Conservation (phyloP, 2,329 filamentous ascomycete species). For the Cadophora gregata region DNA sequence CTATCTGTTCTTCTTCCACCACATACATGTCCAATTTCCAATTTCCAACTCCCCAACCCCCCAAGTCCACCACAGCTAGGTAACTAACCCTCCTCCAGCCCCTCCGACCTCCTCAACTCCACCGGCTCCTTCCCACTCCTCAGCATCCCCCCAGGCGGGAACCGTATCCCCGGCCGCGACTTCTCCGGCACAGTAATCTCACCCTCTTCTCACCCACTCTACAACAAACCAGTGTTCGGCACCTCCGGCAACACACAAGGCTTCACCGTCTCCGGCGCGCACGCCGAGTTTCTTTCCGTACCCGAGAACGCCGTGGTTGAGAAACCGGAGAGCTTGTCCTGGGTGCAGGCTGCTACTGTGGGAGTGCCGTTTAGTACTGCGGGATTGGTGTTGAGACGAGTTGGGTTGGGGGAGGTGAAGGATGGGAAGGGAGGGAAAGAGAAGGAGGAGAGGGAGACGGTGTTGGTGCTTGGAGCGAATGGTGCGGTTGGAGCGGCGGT, state of each 20-base stretch:
- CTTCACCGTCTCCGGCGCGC: slow-evolving; percentile 37
- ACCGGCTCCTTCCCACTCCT: slow-evolving; percentile 35
- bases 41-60: too few species aligned
- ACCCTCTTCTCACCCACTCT: slow-evolving; percentile 24
- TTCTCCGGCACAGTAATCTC: slow-evolving; percentile 35
- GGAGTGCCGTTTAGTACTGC: slow-evolving; percentile 41
- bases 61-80: too few species aligned
- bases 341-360: slow-evolving; percentile 35
- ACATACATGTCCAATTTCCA: too few species aligned
- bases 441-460: slow-evolving; percentile 29
- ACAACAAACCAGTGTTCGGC: slow-evolving; percentile 36
- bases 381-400: slow-evolving; percentile 25
- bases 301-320: slow-evolving; percentile 31
- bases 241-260: slow-evolving; percentile 36
- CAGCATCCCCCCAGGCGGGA: slow-evolving; percentile 27
- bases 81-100: slow-evolving; percentile 7
- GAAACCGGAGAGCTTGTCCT: slow-evolving; percentile 34
- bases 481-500: slow-evolving; percentile 38
- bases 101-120: slow-evolving; percentile 38
- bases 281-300: slow-evolving; percentile 37
- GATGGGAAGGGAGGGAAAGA: slow-evolving; percentile 14
- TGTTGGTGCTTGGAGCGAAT: slow-evolving; percentile 38
- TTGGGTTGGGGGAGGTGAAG: slow-evolving; percentile 19
- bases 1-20: too few species aligned
- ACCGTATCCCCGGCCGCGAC: slow-evolving; percentile 38